Conservation (phyloP, 2,329 filamentous ascomycete species). For the Talaromyces islandicus region DNA sequence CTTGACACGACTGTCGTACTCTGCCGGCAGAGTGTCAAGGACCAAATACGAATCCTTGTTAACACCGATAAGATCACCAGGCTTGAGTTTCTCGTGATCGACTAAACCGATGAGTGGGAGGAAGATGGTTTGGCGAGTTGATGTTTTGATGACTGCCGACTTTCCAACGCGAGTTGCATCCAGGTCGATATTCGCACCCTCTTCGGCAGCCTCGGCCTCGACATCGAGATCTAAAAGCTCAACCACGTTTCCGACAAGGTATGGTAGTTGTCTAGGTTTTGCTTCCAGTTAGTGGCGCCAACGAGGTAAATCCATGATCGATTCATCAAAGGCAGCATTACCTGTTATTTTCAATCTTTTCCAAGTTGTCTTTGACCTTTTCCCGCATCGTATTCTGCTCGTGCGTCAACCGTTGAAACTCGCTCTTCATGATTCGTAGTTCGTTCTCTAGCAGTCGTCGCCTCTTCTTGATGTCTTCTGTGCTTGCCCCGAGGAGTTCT, state of each 20-base stretch:
- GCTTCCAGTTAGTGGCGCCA: background rate
- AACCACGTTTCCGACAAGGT: constrained; percentile 96
- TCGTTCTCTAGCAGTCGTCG: constrained; percentile 94
- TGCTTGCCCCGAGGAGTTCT: constrained; percentile 87
- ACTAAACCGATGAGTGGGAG: constrained; percentile 94
- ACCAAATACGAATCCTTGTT: constrained; percentile 99
- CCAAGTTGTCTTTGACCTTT: constrained; percentile 98
- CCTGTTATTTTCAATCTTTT: constrained; percentile 99
- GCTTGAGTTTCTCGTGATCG: constrained; percentile 90
- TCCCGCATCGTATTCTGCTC: constrained; percentile 95
- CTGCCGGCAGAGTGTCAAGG: constrained; percentile 89
- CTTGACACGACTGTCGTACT: constrained; percentile 98
- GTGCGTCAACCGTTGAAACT: constrained; percentile 86
- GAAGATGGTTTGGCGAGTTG: constrained; percentile 97
- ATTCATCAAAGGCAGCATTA: constrained; percentile 33
- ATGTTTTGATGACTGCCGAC: constrained; percentile 98
- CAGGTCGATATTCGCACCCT: constrained; percentile 96
- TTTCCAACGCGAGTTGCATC: constrained; percentile 96
- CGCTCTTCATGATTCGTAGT: constrained; percentile 96
- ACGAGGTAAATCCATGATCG: background rate
- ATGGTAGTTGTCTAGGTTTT: constrained; percentile 78
- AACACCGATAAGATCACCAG: constrained; percentile 92
- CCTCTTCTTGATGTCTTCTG: constrained; percentile 88
- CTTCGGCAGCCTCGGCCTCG: constrained; percentile 89
- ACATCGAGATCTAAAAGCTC: constrained; percentile 96